Base-by-base conservation (phyloP, 108 stramenopile species). In the Fistulifera pelliculosa region DNA sequence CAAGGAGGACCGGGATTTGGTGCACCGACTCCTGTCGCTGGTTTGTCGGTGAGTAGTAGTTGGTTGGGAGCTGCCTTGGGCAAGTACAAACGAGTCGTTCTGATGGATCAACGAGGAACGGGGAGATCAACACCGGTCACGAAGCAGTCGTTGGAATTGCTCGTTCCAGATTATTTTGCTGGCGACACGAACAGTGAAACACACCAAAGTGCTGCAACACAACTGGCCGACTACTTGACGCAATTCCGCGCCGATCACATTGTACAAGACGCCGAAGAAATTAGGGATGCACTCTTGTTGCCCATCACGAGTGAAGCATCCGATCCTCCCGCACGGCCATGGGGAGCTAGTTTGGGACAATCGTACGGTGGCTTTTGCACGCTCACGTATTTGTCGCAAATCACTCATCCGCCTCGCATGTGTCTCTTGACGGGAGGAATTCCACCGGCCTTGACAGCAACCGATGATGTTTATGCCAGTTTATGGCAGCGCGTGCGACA, bases 61-160 rank as follows among this genome's bases (percentile, higher is more conserved):
- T 94, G 93, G 91, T 86, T 79, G 4, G 77, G 72, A 18, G 52
- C 70, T 44, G 91, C 83, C 23, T 59, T 94, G 49, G 31, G 60
- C 7, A 64, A 75, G 43, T 83, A 71, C 43, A 54, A 70, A 43
- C 80, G 81, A 7, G 60, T 94, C 12, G 71, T 96, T 1, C 44
- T 96, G 38, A 83, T 96, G 88, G 95, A 96, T 77, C 96, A 96
- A 65, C 79, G 96, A 42, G 96, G 96, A 7, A 96, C 96, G 5
- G 96, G 96, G 0, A 48, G 60, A 41, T 91, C 89, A 22, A 64
- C 81, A 27, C 77, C 92, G 10, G 68, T 94, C 38, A 85, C 74
- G 18, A 87, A 85, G 41, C 93, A 87, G 38, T 66, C 60, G 11
- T 63, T 94, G 52, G 55, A 76, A 61, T 61, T 60, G 31, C 42